Evolutionary conservation across 495 filamentous ascomycete species (phyloP).

Genomic region (Hypoxylon fuscum): DNA sequence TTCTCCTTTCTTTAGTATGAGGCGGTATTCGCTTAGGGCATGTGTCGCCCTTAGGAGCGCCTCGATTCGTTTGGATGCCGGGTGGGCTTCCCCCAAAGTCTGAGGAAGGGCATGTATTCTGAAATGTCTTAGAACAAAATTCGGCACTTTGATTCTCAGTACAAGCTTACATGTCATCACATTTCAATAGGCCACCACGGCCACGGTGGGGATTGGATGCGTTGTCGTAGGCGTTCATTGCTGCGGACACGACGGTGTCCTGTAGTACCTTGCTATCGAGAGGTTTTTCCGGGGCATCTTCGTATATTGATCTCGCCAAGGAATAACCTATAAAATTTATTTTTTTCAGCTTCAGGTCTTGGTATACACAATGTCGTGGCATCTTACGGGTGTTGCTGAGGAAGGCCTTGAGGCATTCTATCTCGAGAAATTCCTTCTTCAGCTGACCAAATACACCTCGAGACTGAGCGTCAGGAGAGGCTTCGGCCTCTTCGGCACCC

Average conservation of each 20-base stretch:
- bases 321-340: slow-evolving; percentile 66
- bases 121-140: slow-evolving; percentile 19
- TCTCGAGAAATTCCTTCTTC: slow-evolving; percentile 70
- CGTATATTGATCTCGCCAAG: slow-evolving; percentile 75
- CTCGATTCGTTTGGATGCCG: slow-evolving; percentile 63
- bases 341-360: too few relatives aligned
- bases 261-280: slow-evolving; percentile 65
- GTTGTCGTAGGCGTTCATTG: slow-evolving; percentile 83
- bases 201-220: slow-evolving; percentile 88
- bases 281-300: slow-evolving; percentile 60
- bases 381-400: slow-evolving; percentile 72
- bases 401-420: slow-evolving; percentile 77
- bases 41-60: slow-evolving; percentile 88
- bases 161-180: slow-evolving; percentile 78
- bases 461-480: slow-evolving; percentile 38
- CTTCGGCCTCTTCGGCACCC: slow-evolving; percentile 61
- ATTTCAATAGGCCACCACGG: slow-evolving; percentile 83
- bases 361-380: too few relatives aligned
- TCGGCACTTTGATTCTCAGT: not conserved
- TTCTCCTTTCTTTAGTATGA: slow-evolving; percentile 89
- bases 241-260: slow-evolving; percentile 70
- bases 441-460: slow-evolving; percentile 77
- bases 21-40: slow-evolving; percentile 83
- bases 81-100: slow-evolving; percentile 65
- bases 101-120: slow-evolving; percentile 76